Evolutionary conservation across 2,329 filamentous ascomycete genomes (phyloP), one percentile per base, ranked within the genome.

Genomic region (Sphaerostilbella broomeana): DNA sequence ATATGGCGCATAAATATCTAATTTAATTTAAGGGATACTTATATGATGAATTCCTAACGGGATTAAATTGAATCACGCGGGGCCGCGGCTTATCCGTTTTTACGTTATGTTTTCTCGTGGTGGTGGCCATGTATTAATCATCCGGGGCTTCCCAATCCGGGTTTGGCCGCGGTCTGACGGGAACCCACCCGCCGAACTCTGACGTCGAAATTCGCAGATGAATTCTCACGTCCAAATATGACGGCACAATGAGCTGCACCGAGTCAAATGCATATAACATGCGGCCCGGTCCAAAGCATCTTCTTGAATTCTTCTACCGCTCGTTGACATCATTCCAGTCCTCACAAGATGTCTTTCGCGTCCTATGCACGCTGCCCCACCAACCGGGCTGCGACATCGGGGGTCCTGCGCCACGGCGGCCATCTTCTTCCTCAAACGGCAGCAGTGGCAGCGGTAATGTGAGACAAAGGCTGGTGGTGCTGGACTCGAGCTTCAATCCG

Each of bases 401-500:
- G 6, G 33, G 31, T 6, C 30, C 36, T 6, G 19, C 19, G 6
- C n/a, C 29, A 13, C 36, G 32, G 10, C 31, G 29, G 9, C 12
- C 17, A 12, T 17, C 40, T 12, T 29, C 25, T 13, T 19, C 30
- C 13, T 33, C 32, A 24, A 6, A n/a, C n/a, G n/a, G n/a, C n/a
- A n/a, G n/a, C n/a, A n/a, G n/a, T n/a, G n/a, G n/a, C n/a, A n/a
- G n/a, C n/a, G n/a, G n/a, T n/a, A n/a, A n/a, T n/a, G n/a, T n/a
- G 30, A 13, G 50, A 31, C 47, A 31, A 13, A 49, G 45, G 25
- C 63, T 84, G 42, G 61, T 81, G 38, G 63, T 83, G 40, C 69
- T 83, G 32, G 79, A 84, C 58, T 79, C 79, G 35, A 81, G 76
- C 43, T 84, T 82, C 64, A 83, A 84, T 54, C 79, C 79, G 18